Evolutionary conservation across 768 basidiomycete species (phyloP).

Genomic region (Thelephora aurantiotincta): DNA sequence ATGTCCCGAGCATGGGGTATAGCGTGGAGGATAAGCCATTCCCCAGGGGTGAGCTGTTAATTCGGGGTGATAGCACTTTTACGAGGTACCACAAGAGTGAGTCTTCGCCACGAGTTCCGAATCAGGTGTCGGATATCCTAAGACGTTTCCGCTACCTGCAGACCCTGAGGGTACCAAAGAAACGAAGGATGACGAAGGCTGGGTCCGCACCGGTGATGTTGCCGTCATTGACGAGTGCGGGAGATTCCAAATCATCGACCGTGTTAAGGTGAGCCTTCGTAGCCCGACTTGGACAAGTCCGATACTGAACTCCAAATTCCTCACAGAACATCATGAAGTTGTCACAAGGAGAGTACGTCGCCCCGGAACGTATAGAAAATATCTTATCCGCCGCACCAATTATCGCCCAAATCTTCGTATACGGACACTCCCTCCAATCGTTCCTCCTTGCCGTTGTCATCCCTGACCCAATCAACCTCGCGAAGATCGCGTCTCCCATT

Average conservation of each 20-base stretch:
- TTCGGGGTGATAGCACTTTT: constrained; percentile 55
- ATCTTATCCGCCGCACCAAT: constrained; percentile 55
- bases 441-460: constrained; percentile 76
- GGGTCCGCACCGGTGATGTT: constrained; percentile 87
- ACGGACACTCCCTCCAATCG: constrained; percentile 81
- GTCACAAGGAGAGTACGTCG: constrained; percentile 95
- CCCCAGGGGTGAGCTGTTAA: constrained; percentile 80
- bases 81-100: constrained; percentile 66
- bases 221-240: constrained; percentile 65
- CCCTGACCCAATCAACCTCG: constrained; percentile 68
- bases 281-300: no score
- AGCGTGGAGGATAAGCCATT: constrained; percentile 74
- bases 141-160: constrained; percentile 13
- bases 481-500: constrained; percentile 38
- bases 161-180: constrained; percentile 76
- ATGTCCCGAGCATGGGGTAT: constrained; percentile 86
- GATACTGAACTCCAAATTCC: no score
- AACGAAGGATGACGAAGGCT: constrained; percentile 76
- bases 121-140: background rate
- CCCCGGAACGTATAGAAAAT: constrained; percentile 90
- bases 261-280: constrained; percentile 43
- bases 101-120: background rate
- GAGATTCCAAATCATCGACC: constrained; percentile 83
- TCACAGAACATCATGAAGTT: constrained; percentile 94
- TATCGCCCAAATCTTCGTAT: constrained; percentile 71